These are phyloP conservation scores for Truncatella angustata DNA, from an alignment of 2,329 filamentous ascomycete genomes.

Conservation along the genomic window DNA sequence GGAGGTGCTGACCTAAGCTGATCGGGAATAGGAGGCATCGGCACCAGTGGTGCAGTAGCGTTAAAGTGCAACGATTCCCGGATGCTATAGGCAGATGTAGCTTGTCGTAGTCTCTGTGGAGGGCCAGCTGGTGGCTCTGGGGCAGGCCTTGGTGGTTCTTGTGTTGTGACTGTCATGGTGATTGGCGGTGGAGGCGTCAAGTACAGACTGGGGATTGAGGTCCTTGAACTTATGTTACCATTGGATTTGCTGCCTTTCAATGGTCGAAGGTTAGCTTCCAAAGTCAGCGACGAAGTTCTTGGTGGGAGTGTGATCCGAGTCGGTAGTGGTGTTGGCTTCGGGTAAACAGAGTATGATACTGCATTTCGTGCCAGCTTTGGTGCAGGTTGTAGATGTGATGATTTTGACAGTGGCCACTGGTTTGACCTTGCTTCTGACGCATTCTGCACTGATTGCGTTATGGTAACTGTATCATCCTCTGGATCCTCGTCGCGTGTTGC, in stretches of 20 bases:
- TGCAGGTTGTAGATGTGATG: slow-evolving; percentile 12
- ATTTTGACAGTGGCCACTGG: slow-evolving; percentile 10
- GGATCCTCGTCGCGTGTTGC: slow-evolving; percentile 10
- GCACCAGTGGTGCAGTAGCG: slow-evolving; percentile 17
- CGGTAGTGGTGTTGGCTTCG: slow-evolving; percentile 27
- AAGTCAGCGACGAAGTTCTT: slow-evolving; percentile 27
- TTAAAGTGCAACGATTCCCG: slow-evolving; percentile 10
- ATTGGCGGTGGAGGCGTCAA: neutral
- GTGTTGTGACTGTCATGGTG: slow-evolving; percentile 7
- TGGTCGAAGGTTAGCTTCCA: slow-evolving; percentile 15
- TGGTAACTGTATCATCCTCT: slow-evolving; percentile 24
- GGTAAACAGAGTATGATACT: slow-evolving; percentile 40
- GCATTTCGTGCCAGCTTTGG: slow-evolving; percentile 14
- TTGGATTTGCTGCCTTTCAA: slow-evolving; percentile 23
- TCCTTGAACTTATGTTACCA: slow-evolving; percentile 15
- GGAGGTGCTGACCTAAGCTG: slow-evolving; percentile 10
- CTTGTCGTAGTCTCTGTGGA: slow-evolving; percentile 19
- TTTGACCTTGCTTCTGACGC: slow-evolving; percentile 9
- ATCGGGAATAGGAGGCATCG: neutral
- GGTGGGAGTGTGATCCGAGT: slow-evolving; percentile 29
- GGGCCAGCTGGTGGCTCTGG: slow-evolving; percentile 22
- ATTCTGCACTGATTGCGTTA: slow-evolving; percentile 14
- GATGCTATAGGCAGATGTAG: slow-evolving; percentile 21
- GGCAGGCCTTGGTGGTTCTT: slow-evolving; percentile 15
- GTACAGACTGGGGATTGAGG: neutral